Percentiles rank a stretch among this genome's conserved stretches.
Conservation (phyloP, 2,329 filamentous ascomycete species). For the Aureobasidium uvarum region DNA sequence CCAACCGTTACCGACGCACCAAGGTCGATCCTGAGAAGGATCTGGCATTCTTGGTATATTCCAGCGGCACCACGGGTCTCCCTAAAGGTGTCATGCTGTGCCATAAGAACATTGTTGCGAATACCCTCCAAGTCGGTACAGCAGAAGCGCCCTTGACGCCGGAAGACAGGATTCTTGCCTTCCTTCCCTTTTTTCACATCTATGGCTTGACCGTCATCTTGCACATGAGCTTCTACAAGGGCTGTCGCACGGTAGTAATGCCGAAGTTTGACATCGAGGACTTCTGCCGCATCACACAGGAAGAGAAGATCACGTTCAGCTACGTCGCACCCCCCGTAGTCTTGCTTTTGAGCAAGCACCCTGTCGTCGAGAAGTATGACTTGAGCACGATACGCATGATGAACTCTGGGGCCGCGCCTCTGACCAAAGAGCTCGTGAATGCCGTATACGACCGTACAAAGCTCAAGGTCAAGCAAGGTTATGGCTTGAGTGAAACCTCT, state of each 20-base stretch:
- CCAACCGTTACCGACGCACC: constrained; percentile 58
- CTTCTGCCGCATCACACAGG: constrained; percentile 74
- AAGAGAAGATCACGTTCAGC: constrained; percentile 69
- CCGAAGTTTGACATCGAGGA: constrained; percentile 76
- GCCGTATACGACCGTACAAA: constrained; percentile 70
- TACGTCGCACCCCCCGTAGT: constrained; percentile 86
- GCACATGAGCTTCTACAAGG: constrained; percentile 64
- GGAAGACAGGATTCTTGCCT: constrained; percentile 69
- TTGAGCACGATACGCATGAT: constrained; percentile 75
- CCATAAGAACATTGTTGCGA: constrained; percentile 78
- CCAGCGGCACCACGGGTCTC: constrained; percentile 82
- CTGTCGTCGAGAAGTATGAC: constrained; percentile 75
- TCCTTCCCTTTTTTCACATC: constrained; percentile 88
- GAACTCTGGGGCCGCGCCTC: constrained; percentile 82
- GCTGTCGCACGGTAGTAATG: constrained; percentile 68
- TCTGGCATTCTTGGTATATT: constrained; percentile 82
- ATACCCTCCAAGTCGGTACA: constrained; percentile 51
- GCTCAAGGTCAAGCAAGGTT: constrained; percentile 86
- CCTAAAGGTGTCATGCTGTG: constrained; percentile 90
- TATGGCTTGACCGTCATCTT: constrained; percentile 76
- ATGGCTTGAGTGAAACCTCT: constrained; percentile 83
- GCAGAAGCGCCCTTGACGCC: constrained; percentile 52
- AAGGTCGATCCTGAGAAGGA: constrained; percentile 68
- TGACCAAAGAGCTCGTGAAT: constrained; percentile 77
- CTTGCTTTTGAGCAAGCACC: constrained; percentile 75